phyloP scores from a whole-genome alignment of 352 stramenopile genomes.

The Phytophthora fragariaefolia region DNA sequence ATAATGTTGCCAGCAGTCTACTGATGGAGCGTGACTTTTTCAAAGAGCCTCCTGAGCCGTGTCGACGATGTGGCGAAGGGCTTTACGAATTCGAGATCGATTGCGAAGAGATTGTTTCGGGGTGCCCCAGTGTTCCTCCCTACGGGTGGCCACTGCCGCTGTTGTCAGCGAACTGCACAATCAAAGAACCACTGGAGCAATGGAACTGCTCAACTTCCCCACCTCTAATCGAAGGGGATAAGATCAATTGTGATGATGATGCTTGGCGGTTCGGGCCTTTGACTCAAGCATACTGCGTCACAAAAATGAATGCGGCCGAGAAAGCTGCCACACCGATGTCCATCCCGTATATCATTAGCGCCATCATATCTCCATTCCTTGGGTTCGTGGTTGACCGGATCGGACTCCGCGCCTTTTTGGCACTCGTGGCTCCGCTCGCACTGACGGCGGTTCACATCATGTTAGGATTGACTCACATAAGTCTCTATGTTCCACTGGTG shows the following conservation, averaged over 20 bases:
- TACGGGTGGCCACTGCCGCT: slow-evolving; percentile 77
- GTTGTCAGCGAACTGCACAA: slow-evolving; percentile 77
- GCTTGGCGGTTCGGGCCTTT: slow-evolving; percentile 73
- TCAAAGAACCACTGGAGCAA: slow-evolving; percentile 67
- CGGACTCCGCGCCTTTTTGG: slow-evolving; percentile 84
- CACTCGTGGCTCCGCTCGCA: slow-evolving; percentile 73
- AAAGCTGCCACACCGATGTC: slow-evolving; percentile 90
- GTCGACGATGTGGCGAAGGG: slow-evolving; percentile 61
- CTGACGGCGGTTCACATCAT: slow-evolving; percentile 89
- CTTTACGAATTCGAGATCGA: slow-evolving; percentile 54
- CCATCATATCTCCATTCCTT: slow-evolving; percentile 88
- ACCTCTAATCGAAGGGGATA: slow-evolving; percentile 68
- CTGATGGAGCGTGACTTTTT: slow-evolving; percentile 93
- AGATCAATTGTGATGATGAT: slow-evolving; percentile 81
- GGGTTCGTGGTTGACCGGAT: slow-evolving; percentile 92
- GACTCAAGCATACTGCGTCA: slow-evolving; percentile 63
- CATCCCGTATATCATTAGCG: slow-evolving; percentile 94
- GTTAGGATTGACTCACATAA: slow-evolving; percentile 77
- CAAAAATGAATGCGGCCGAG: slow-evolving; percentile 66
- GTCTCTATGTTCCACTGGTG: slow-evolving; percentile 86
- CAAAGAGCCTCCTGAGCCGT: slow-evolving; percentile 60
- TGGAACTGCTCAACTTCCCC: slow-evolving; percentile 57
- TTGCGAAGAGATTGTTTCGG: slow-evolving; percentile 57
- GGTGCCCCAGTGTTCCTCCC: slow-evolving; percentile 70
- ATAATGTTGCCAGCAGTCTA: slow-evolving; percentile 93